phyloP scores from a whole-genome alignment of 2,329 filamentous ascomycete species.

The Fusarium caatingaense region DNA sequence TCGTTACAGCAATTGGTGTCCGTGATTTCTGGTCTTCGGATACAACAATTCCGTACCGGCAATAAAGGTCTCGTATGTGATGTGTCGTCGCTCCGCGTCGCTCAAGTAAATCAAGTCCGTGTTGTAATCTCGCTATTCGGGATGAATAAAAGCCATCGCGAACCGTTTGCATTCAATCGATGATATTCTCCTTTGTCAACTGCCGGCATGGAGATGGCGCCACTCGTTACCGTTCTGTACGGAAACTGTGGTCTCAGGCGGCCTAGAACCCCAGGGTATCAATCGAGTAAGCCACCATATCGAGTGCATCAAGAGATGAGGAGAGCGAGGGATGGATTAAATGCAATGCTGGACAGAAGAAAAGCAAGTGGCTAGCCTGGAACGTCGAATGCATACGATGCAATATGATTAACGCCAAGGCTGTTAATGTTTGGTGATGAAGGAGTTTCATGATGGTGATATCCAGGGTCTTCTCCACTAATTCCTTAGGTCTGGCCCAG shows the following conservation, averaged over 20 bases:
- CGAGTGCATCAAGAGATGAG: not conserved
- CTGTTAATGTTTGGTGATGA: conserved; percentile 8
- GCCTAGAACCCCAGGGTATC: conserved; percentile 22
- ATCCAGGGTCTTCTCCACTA: conserved; percentile 38
- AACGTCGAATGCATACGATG: conserved; percentile 7
- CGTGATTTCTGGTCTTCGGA: not conserved
- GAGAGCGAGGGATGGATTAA: not conserved
- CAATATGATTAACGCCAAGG: conserved; percentile 36
- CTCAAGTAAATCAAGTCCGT: not conserved
- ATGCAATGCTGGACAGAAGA: not conserved
- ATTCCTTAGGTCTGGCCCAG: conserved; percentile 1
- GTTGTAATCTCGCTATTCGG: conserved; percentile 5
- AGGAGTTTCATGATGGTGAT: conserved; percentile 14
- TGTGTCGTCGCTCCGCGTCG: not conserved
- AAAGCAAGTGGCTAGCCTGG: conserved; percentile 19
- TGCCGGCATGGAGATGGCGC: conserved; percentile 35
- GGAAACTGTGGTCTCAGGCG: conserved; percentile 21
- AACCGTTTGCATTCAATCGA: not conserved
- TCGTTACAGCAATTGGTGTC: not conserved
- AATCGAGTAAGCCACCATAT: conserved; percentile 24
- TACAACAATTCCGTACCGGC: not conserved
- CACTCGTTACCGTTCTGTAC: conserved; percentile 5
- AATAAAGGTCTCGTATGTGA: not conserved
- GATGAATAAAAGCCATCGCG: not conserved
- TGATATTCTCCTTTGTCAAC: conserved; percentile 12